Percentiles rank a stretch among this genome's conserved stretches.
These are phyloP conservation scores for Ramaria rubella DNA, from an alignment of 768 basidiomycete genomes.

Conservation along the genomic window DNA sequence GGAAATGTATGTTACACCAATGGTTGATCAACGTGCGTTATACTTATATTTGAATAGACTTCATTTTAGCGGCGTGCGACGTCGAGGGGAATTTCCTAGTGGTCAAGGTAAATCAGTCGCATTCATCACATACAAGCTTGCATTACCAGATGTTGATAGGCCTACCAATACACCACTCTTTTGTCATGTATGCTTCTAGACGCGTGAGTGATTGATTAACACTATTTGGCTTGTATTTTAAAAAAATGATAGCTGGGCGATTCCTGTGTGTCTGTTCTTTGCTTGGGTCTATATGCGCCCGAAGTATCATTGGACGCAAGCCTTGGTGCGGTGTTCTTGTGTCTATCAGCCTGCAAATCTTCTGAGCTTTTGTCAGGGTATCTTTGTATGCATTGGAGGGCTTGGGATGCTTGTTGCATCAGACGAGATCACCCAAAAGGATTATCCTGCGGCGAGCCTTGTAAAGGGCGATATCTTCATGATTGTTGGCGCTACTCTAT, in stretches of 20 bases:
- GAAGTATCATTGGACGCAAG: slow-evolving; percentile 77
- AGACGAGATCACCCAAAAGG: slow-evolving; percentile 71
- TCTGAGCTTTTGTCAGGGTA: slow-evolving; percentile 45
- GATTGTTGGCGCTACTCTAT: slow-evolving; percentile 79
- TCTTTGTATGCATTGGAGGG: slow-evolving; percentile 65
- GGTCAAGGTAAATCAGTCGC: slow-evolving; percentile 45
- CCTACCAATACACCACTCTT: slow-evolving; percentile 81
- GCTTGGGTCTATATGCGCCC: slow-evolving; percentile 79
- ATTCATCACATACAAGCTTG: not conserved
- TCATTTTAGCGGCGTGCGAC: slow-evolving; percentile 72
- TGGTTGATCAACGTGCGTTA: not conserved
- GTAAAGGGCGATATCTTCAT: slow-evolving; percentile 83
- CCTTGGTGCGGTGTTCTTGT: slow-evolving; percentile 44
- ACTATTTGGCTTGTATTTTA: slow-evolving; percentile 1
- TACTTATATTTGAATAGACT: slow-evolving; percentile 38
- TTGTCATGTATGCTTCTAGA: slow-evolving; percentile 91
- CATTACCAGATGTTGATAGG: slow-evolving; percentile 30
- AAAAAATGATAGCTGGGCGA: slow-evolving; percentile 60
- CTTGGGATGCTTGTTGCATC: slow-evolving; percentile 75
- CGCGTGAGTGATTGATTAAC: slow-evolving; percentile 42
- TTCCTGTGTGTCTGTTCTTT: slow-evolving; percentile 79
- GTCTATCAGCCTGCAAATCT: not conserved
- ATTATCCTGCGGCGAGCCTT: slow-evolving; percentile 55
- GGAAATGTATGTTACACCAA: slow-evolving; percentile 61
- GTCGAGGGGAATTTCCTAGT: slow-evolving; percentile 88